Evolutionary conservation across 345 rosid genomes (phyloP).

Genomic region (Euclidium syriacum): DNA sequence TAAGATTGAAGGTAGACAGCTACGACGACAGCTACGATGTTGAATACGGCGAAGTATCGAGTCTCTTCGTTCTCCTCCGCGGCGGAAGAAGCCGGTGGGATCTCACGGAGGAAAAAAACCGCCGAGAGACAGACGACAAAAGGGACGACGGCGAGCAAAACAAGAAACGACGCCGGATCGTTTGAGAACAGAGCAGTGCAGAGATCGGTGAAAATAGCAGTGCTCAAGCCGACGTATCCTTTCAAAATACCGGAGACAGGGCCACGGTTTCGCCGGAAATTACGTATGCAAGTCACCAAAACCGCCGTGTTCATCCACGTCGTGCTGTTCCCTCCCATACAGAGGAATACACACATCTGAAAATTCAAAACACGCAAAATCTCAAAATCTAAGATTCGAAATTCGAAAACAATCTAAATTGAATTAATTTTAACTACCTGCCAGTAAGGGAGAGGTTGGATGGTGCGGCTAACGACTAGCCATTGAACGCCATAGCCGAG

Average conservation of each 20-base stretch:
- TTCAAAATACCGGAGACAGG: constrained; percentile 90
- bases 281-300: constrained; percentile 80
- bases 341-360: constrained; percentile 67
- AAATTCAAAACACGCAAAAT: background rate
- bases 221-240: constrained; percentile 84
- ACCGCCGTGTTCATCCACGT: constrained; percentile 99
- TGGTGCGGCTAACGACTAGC: constrained; percentile 73
- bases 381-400: background rate
- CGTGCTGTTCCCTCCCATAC: constrained; percentile 94
- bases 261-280: constrained; percentile 83
- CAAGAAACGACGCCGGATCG: constrained; percentile 53
- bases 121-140: constrained; percentile 74
- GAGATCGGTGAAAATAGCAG: constrained; percentile 89
- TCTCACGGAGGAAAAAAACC: constrained; percentile 74
- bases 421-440: constrained; percentile 40
- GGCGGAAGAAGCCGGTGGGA: constrained; percentile 44
- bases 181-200: constrained; percentile 74
- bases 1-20: constrained; percentile 69
- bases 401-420: no score
- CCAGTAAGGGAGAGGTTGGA: constrained; percentile 77
- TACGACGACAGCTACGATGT: constrained; percentile 59
- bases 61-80: constrained; percentile 56
- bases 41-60: constrained; percentile 56
- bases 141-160: constrained; percentile 69
- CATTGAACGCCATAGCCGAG: constrained; percentile 92